Conservation (phyloP, 2,329 filamentous ascomycete genomes). For the Fonsecaea pedrosoi region DNA sequence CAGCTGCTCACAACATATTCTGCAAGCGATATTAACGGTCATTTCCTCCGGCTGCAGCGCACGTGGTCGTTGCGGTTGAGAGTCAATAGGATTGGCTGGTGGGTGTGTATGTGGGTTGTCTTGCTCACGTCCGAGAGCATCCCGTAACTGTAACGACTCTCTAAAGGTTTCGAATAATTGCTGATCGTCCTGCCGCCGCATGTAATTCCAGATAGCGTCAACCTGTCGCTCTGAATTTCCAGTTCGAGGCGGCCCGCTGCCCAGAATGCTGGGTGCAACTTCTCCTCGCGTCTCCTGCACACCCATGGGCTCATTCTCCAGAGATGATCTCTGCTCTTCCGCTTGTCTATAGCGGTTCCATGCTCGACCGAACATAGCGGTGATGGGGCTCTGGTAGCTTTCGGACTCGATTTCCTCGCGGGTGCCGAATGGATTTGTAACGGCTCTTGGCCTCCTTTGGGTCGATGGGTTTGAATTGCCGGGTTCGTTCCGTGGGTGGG, state of each 20-base stretch:
- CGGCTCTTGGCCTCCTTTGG: slow-evolving; percentile 5
- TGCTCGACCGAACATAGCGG: slow-evolving; percentile 36
- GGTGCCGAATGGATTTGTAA: slow-evolving; percentile 37
- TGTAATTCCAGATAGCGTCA: not conserved
- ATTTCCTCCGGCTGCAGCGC: slow-evolving; percentile 32
- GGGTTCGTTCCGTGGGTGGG: not conserved
- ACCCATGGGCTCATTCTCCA: not conserved
- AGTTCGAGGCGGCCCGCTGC: slow-evolving; percentile 12
- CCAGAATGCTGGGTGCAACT: slow-evolving; percentile 6
- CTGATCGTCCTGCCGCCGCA: slow-evolving; percentile 1
- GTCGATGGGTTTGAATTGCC: not conserved
- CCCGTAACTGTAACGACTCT: not conserved
- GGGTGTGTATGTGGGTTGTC: slow-evolving; percentile 21
- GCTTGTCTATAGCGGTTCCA: slow-evolving; percentile 38
- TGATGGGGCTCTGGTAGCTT: slow-evolving; percentile 38
- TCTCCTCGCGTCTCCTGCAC: slow-evolving; percentile 2
- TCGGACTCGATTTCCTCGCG: slow-evolving; percentile 39
- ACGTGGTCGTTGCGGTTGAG: slow-evolving; percentile 30
- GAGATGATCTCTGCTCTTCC: slow-evolving; percentile 24
- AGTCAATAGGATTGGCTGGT: slow-evolving; percentile 36
- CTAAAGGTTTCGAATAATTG: not conserved
- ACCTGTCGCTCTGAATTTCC: not conserved
- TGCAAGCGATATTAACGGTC: slow-evolving; percentile 36
- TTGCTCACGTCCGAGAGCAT: not conserved
- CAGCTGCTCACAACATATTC: slow-evolving; percentile 39